Base-by-base conservation (phyloP, 208 protist genomes). In the Angomonas deanei region DNA sequence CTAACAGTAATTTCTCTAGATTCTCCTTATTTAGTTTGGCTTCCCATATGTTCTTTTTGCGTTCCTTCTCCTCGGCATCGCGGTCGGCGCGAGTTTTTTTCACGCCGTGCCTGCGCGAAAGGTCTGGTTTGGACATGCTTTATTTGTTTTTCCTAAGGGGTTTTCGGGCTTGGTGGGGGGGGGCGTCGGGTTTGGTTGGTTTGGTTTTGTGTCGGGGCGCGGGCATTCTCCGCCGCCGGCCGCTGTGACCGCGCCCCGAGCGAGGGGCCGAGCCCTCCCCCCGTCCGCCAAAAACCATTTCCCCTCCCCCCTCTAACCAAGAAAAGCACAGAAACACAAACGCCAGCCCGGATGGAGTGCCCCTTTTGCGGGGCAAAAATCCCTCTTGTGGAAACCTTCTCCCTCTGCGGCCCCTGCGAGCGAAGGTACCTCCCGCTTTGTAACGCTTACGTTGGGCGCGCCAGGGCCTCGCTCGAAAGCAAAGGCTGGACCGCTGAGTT, bases 1-100 rank as follows among this genome's bases (percentile, higher is more conserved):
- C 82, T 2, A n/a, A 38, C 19, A 55, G 48, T 31, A 92, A 64
- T 50, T 89, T 92, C 4, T 31, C 34, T 5, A 84, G 21, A 66
- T 79, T 70, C 19, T 76, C 74, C 38, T 72, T 84, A 10, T 73
- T 59, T 28, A 92, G 61, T 48, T 75, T 80, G 15, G 79, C 60
- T 42, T 68, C 55, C 82, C 86, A 92, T 62, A 76, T 86, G 2
- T 36, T 27, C 6, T 63, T 36, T 46, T 86, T 89, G 54, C 86
- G 76, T 30, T 70, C 49, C 30, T 75, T 81, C 52, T 67, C 54
- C 1, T 72, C 61, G 11, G 77, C 59, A 19, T 78, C 58, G 15
- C 74, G 67, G 21, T 92, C 74, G 26, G 84, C 74, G 17, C 68
- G 58, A 1, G 75, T 66, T 46, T 80, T 67, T 28, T 82, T 67